Evolutionary conservation across 169 alveolate species (phyloP).

Genomic region (Plasmodium ovale): DNA sequence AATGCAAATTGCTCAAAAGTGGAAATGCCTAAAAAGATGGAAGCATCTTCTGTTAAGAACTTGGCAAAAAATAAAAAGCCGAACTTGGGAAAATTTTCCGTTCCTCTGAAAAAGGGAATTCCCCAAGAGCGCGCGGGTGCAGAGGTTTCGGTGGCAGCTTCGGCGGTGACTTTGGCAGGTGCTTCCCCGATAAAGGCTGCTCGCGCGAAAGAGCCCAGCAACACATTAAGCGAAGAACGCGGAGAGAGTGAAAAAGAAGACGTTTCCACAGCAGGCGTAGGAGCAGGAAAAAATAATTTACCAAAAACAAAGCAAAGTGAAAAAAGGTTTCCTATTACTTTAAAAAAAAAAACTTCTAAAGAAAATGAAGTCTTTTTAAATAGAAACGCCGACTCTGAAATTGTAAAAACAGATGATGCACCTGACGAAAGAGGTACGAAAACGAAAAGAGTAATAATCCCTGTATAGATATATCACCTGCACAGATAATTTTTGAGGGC

Average conservation of each 20-base stretch:
- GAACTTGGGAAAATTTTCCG: not conserved
- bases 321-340: conserved; percentile 7
- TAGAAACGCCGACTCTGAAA: not conserved
- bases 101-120: not conserved
- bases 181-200: not conserved
- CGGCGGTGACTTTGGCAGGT: not conserved
- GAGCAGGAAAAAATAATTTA: not conserved
- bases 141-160: no score
- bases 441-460: not conserved
- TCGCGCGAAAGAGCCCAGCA: not conserved
- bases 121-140: not conserved
- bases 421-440: not conserved
- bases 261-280: not conserved
- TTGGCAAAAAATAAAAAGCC: not conserved
- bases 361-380: conserved; percentile 12
- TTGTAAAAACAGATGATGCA: not conserved
- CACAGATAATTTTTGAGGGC: no score
- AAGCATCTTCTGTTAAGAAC: not conserved
- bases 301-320: conserved; percentile 10
- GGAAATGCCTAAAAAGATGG: not conserved
- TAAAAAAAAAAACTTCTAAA: conserved; percentile 24
- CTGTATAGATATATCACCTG: no score
- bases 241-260: not conserved
- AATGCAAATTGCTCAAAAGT: not conserved
- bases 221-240: not conserved